Base-by-base conservation (phyloP, 805 yeast genomes). In the Saccharomyces kudriavzevii region DNA sequence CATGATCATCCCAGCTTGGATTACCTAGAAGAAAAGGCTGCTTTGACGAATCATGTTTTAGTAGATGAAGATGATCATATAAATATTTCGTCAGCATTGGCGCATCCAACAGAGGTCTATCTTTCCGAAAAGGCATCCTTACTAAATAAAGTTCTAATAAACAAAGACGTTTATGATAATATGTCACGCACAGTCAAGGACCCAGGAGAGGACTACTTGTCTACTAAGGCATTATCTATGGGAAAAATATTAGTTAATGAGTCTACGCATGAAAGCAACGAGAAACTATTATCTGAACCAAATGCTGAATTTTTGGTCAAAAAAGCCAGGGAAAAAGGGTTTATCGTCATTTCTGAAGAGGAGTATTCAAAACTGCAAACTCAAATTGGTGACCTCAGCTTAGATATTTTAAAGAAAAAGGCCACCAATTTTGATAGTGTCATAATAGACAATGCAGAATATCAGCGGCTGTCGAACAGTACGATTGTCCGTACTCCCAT, bases 351-450 rank as follows among this genome's bases (percentile, higher is more conserved):
- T 2, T 17, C 30, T 10, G 25, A 31, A 27, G 28, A 20, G 5
- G 59, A 56, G 40, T 50, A 40, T 47, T 14, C 43, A 1, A 25
- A 49, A 13, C 24, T 56, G 28, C 30, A 14, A 25, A 5, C 20
- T 3, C 17, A n/a, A 9, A n/a, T 35, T 5, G 47, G 47, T 20
- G 17, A 35, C 13, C 59, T 57, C 9, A 14, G 53, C 10, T 43
- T 48, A 6, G 52, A 49, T 13, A 24, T n/a, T 31, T 24, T 55
- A 6, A 25, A 49, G 17, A 10, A 11, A n/a, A 45, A 35, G 20
- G 47, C 52, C 1, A 3, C 40, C 3, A 14, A 35, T 20, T 49
- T 14, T 14, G 49, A n/a, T 13, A 17, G 35, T 11, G 22, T n/a
- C 17, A 2, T 49, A n/a, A 10, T 52, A 13, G 35, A 43, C 4